phyloP scores from a whole-genome alignment of 352 stramenopile species.

The Peronospora farinosa region DNA sequence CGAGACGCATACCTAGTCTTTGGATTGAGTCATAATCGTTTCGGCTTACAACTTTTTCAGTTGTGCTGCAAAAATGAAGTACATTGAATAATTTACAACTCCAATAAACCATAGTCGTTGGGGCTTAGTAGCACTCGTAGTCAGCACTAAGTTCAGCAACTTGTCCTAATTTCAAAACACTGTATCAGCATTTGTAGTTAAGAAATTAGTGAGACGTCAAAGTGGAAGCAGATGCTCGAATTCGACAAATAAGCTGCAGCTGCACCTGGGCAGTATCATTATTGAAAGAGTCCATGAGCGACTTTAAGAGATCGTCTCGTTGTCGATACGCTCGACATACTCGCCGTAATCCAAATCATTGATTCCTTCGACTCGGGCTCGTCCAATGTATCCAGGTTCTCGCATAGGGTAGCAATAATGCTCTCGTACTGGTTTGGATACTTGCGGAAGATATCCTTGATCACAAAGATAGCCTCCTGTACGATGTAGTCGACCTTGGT shows the following conservation, averaged over 20 bases:
- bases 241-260: slow-evolving; percentile 95
- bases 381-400: slow-evolving; percentile 99
- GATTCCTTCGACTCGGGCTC: slow-evolving; percentile 97
- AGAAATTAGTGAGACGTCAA: too few species aligned
- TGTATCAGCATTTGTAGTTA: too few species aligned
- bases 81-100: too few species aligned
- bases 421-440: slow-evolving; percentile 99
- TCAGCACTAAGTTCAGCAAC: too few species aligned
- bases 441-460: slow-evolving; percentile 99
- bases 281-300: slow-evolving; percentile 98
- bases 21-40: too few species aligned
- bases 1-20: too few species aligned
- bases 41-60: too few species aligned
- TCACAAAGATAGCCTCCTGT: slow-evolving; percentile 98
- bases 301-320: slow-evolving; percentile 97
- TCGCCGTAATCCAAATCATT: slow-evolving; percentile 99
- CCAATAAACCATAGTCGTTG: too few species aligned
- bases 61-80: too few species aligned
- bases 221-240: too few species aligned
- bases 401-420: slow-evolving; percentile 98
- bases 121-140: too few species aligned
- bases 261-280: slow-evolving; percentile 96
- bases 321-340: slow-evolving; percentile 99
- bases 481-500: slow-evolving; percentile 99
- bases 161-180: too few species aligned